Base-by-base conservation (phyloP, 1,284 basidiomycete genomes). In the Pseudozyma pruni region DNA sequence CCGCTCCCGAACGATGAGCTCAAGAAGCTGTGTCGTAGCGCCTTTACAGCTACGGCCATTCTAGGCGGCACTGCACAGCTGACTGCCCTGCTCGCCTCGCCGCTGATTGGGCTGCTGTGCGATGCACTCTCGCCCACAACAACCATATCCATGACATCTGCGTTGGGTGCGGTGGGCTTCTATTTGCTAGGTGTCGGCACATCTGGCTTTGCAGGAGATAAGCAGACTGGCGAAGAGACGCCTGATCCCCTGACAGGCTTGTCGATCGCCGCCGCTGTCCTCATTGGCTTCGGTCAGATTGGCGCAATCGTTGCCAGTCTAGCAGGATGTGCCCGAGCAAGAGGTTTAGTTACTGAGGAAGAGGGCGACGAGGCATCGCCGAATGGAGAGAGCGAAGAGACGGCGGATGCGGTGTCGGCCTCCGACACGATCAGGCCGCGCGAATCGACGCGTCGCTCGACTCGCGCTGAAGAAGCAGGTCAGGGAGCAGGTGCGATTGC, bases 11-110 rank as follows among this genome's bases (percentile, higher is more conserved):
- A 48, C 32, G 57, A 61, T 10, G 72, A 72, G 27, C 62, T 76
- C 4, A 76, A 76, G 46, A 69, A 62, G 51, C 50, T 64, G 14
- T 76, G 74, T 34, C 31, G 72, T 23, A 52, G 51, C 34, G 74
- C 74, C 1, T 76, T 72, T 34, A 76, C 69, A 5, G 52, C 68
- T 5, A 69, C 72, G 3, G 59, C 74, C 8, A 67, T 72, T 32
- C 27, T 75, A 37, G 66, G 67, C 9, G 74, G 74, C 3, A 68
- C 72, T 2, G 61, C 64, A 4, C 74, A 76, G 40, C 48, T 74
- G 17, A 53, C 60, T 9, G 62, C 72, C 8, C 47, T 76, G n/a
- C 47, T 74, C 8, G 46, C 63, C 8, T 60, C 74, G 11, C 74
- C 74, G 9, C 14, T 69, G 20, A 53, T 69, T 5, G 74, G 74